Percentiles rank a stretch among this genome's conserved stretches.
Conservation (phyloP, 352 stramenopile species). For the Phytophthora citricola region DNA sequence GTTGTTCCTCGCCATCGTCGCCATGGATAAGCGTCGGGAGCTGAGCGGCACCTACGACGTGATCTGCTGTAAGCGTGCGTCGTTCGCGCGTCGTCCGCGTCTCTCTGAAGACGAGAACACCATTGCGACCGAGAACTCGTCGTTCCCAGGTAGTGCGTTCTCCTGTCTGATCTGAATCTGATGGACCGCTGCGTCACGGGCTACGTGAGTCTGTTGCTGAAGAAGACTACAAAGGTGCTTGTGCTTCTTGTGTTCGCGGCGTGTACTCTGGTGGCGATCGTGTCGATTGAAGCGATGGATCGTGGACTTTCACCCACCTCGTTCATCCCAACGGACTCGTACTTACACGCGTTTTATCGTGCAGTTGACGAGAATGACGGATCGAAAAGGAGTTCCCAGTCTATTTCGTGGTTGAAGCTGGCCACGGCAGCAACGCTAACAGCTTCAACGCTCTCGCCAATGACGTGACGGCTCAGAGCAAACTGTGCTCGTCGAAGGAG, state of each 20-base stretch:
- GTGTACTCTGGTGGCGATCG: slow-evolving; percentile 58
- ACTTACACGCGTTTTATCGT: slow-evolving; percentile 62
- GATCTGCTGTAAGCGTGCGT: slow-evolving; percentile 53
- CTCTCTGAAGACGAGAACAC: slow-evolving; percentile 42
- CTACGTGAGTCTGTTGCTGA: slow-evolving; percentile 52
- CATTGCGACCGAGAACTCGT: slow-evolving; percentile 35
- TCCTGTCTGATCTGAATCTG: slow-evolving; percentile 33
- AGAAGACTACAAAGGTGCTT: slow-evolving; percentile 57
- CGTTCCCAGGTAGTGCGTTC: slow-evolving; percentile 38
- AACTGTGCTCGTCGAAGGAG: slow-evolving; percentile 69
- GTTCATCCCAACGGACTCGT: slow-evolving; percentile 65
- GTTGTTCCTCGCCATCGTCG: slow-evolving; percentile 65
- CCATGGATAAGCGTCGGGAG: slow-evolving; percentile 75
- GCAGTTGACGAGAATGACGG: slow-evolving; percentile 55
- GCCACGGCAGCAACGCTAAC: slow-evolving; percentile 58
- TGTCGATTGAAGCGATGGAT: slow-evolving; percentile 56
- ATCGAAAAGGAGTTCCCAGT: slow-evolving; percentile 50
- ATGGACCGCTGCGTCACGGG: slow-evolving; percentile 49
- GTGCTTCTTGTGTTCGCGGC: slow-evolving; percentile 61
- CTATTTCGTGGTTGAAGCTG: slow-evolving; percentile 78
- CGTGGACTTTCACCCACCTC: slow-evolving; percentile 61
- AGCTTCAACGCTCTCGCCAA: slow-evolving; percentile 35
- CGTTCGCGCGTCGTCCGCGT: slow-evolving; percentile 26
- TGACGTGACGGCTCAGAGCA: slow-evolving; percentile 40
- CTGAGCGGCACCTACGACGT: slow-evolving; percentile 65